Evolutionary conservation across 2,329 filamentous ascomycete species (phyloP), one percentile per base, ranked within the genome.

Genomic region (Parastagonospora avenae): DNA sequence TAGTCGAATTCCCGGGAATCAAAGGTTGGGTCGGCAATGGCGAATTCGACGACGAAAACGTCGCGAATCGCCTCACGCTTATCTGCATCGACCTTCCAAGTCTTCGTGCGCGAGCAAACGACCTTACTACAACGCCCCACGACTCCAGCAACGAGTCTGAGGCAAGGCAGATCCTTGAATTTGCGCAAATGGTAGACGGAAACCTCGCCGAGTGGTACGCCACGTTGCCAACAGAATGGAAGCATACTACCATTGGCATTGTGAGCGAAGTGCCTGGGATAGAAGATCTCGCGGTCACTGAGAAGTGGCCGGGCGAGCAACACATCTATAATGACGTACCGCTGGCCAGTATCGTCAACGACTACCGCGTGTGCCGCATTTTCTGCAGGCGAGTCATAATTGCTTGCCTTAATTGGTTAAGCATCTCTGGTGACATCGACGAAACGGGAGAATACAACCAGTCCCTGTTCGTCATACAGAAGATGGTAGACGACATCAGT

Each of bases 321-420:
- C 73, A 76, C 43, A 64, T 69, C 1, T 76, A 76, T 51, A 64
- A 71, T 12, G 74, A 76, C 42, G 63, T 76, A 2, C 64, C 64
- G 15, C 62, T 75, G 8, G 73, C 73, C 1, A 73, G 68, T 41
- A 71, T 76, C 50, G 63, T 73, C 45, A 76, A 76, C 43, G 73
- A 76, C 46, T 75, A 76, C 53, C 67, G 74, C 8, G 67, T 76
- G 8, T 73, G 69, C 35, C 66, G 74, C 2, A 73, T 76, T 39
- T 76, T 75, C 57, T 75, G 72, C 44, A 64, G 73, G 31, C 55
- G 68, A 9, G 71, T 76, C 36, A 72, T 76, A 37, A 62, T 76
- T 45, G 67, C 64, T 2, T 75, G 73, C 50, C 50, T 68, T 2
- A 60, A 60, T 1, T 71, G 70, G 67, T 46, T 73, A 7, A 50